Conservation (phyloP, 1,139 yeast genomes). For the Blastobotrys indianensis region DNA sequence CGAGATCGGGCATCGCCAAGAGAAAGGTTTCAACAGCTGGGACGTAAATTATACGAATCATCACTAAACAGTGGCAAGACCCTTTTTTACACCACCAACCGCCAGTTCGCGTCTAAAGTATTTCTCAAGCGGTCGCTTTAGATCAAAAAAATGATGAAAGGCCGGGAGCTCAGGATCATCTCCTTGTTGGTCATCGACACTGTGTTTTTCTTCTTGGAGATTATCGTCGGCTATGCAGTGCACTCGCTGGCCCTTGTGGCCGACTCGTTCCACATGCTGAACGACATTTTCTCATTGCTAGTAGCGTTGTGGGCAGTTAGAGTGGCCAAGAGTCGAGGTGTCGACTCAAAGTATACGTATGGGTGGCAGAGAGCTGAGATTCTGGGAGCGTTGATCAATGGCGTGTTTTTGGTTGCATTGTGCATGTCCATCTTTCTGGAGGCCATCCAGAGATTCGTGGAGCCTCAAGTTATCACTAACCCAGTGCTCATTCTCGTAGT, state of each 20-base stretch:
- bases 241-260: slow-evolving; percentile 91
- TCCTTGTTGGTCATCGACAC: slow-evolving; percentile 73
- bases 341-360: slow-evolving; percentile 84
- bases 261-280: slow-evolving; percentile 95
- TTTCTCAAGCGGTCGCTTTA: too few species aligned
- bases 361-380: slow-evolving; percentile 98
- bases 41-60: too few species aligned
- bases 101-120: too few species aligned
- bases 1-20: too few species aligned
- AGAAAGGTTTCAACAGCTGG: too few species aligned
- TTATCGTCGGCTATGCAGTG: slow-evolving; percentile 74
- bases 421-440: slow-evolving; percentile 90
- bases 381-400: slow-evolving; percentile 90
- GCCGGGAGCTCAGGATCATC: slow-evolving; percentile 69
- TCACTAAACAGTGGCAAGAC: too few species aligned
- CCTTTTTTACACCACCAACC: too few species aligned
- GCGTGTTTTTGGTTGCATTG: slow-evolving; percentile 84
- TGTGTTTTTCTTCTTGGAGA: slow-evolving; percentile 76
- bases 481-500: slow-evolving; percentile 77
- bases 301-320: slow-evolving; percentile 96
- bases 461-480: slow-evolving; percentile 70
- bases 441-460: slow-evolving; percentile 82
- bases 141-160: slow-evolving; percentile 26
- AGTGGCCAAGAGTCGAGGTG: slow-evolving; percentile 75
- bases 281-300: slow-evolving; percentile 81